Evolutionary conservation across 2,329 filamentous ascomycete genomes (phyloP).

Genomic region (Apiospora phragmitis): DNA sequence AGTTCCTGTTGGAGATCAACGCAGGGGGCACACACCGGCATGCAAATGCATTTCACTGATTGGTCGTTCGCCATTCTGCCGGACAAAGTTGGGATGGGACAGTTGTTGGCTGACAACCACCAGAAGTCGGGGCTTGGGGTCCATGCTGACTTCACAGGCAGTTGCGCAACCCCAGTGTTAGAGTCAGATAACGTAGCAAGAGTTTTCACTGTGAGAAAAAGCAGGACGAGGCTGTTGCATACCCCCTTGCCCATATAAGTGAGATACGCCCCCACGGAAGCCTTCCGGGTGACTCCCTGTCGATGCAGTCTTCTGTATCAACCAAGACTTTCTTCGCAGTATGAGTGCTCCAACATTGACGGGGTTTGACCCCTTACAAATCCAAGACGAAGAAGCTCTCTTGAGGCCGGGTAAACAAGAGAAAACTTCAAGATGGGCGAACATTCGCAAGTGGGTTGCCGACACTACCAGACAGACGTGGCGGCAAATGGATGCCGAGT

Average conservation of each 20-base stretch:
- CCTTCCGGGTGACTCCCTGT: background rate
- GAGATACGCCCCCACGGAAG: background rate
- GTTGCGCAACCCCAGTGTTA: background rate
- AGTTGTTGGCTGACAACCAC: background rate
- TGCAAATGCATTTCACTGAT: background rate
- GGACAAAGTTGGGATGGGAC: background rate
- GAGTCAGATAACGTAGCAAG: background rate
- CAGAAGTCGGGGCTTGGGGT: background rate
- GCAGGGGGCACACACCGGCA: background rate
- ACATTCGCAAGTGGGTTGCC: background rate
- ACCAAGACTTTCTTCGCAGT: background rate
- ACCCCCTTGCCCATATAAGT: background rate
- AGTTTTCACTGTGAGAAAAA: background rate
- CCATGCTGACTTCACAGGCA: background rate
- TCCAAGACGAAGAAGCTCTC: background rate
- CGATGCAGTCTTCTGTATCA: background rate
- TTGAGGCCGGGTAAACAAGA: background rate
- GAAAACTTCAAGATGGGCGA: background rate
- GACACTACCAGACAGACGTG: background rate
- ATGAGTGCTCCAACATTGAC: background rate
- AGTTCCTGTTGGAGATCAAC: background rate
- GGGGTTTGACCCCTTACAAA: background rate
- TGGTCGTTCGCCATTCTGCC: background rate
- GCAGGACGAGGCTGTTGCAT: background rate
- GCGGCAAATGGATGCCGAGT: background rate